Evolutionary conservation across 2,329 filamentous ascomycete genomes (phyloP).

Genomic region (Talaromyces sp.): DNA sequence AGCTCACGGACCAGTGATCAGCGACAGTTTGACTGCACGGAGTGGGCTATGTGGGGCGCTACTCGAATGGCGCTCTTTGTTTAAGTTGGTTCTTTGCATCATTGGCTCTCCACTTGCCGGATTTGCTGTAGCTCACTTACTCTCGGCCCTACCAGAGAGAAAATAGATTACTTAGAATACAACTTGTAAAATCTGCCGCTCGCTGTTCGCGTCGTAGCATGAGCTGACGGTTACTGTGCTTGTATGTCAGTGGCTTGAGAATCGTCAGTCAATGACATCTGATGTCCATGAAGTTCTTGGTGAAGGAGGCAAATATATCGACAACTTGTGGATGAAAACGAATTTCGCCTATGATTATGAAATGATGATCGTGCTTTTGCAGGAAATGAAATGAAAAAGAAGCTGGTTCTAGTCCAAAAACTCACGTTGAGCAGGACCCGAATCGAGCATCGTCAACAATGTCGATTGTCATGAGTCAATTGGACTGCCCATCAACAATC

Average conservation of each 20-base stretch:
- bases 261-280: background rate
- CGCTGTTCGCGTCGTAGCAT: background rate
- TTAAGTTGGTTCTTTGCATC: background rate
- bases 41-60: background rate
- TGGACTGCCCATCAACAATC: background rate
- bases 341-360: background rate
- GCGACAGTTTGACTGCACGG: background rate
- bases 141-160: background rate
- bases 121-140: background rate
- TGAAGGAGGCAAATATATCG: background rate
- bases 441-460: background rate
- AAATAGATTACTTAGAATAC: background rate
- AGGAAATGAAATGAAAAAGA: too few species aligned
- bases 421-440: background rate
- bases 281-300: background rate
- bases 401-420: background rate
- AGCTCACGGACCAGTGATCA: conserved; percentile 14
- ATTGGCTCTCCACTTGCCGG: background rate
- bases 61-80: conserved; percentile 1
- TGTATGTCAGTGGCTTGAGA: conserved; percentile 1
- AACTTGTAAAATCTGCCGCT: background rate
- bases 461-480: background rate
- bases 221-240: background rate
- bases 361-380: background rate
- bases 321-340: background rate